A percentile compares a stretch with the other conserved stretches of the same genome.
Conservation (phyloP, 257 asterid genomes). For the Solanum ossicruentum region DNA sequence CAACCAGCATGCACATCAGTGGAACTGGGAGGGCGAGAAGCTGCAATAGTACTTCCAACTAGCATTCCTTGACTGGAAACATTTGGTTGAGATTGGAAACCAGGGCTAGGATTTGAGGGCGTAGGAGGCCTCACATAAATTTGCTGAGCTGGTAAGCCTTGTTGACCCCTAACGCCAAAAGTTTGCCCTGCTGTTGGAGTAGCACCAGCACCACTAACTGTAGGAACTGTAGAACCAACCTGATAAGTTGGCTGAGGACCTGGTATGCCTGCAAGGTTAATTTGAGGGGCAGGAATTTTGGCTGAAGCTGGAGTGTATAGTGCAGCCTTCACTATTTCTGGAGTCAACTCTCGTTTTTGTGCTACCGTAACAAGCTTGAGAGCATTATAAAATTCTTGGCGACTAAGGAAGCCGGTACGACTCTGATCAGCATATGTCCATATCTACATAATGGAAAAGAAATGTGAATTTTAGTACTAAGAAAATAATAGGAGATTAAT, state of each 20-base stretch:
- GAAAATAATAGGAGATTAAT: neutral
- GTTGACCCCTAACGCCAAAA: slow-evolving; percentile 25
- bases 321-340: slow-evolving; percentile 91
- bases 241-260: slow-evolving; percentile 35
- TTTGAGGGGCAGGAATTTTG: slow-evolving; percentile 90
- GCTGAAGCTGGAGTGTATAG: slow-evolving; percentile 79
- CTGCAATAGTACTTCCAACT: slow-evolving; percentile 23
- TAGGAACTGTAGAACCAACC: slow-evolving; percentile 31
- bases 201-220: slow-evolving; percentile 18
- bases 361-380: slow-evolving; percentile 97
- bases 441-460: slow-evolving; percentile 39
- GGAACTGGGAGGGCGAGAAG: slow-evolving; percentile 31
- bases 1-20: slow-evolving; percentile 27
- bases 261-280: slow-evolving; percentile 33
- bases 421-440: slow-evolving; percentile 85
- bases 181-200: slow-evolving; percentile 30
- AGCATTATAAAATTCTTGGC: slow-evolving; percentile 83
- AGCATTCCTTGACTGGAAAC: slow-evolving; percentile 38
- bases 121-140: slow-evolving; percentile 36
- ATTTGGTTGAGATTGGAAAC: slow-evolving; percentile 46
- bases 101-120: slow-evolving; percentile 38
- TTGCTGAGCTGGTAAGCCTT: slow-evolving; percentile 41
- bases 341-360: slow-evolving; percentile 78
- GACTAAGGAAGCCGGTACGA: slow-evolving; percentile 62
- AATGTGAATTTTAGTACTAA: neutral